phyloP scores from a whole-genome alignment of 2,329 filamentous ascomycete genomes.

The Beauveria medogensis region DNA sequence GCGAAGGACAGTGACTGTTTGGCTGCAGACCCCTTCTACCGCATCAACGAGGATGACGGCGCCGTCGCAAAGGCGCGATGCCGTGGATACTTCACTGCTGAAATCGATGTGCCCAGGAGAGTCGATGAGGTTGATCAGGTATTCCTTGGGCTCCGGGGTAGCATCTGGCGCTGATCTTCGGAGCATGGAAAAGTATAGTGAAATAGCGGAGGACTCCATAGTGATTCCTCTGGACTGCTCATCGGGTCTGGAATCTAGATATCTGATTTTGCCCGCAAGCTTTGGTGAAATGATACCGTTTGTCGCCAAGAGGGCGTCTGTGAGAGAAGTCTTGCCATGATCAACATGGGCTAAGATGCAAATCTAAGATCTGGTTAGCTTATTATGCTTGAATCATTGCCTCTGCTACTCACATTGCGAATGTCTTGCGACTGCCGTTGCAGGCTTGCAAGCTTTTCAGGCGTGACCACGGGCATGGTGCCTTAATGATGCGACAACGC shows the following conservation, averaged over 20 bases:
- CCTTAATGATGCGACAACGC: neutral
- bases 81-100: conserved; percentile 94
- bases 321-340: conserved; percentile 96
- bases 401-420: conserved; percentile 65
- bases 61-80: conserved; percentile 87
- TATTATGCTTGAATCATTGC: conserved; percentile 10
- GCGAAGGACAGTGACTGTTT: conserved; percentile 91
- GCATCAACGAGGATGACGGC: conserved; percentile 92
- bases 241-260: conserved; percentile 91
- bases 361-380: conserved; percentile 48
- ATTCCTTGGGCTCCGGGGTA: conserved; percentile 69
- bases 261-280: conserved; percentile 93
- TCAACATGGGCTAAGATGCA: conserved; percentile 96
- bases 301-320: conserved; percentile 90
- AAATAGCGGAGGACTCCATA: conserved; percentile 99
- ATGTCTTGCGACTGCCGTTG: conserved; percentile 84
- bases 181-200: conserved; percentile 88
- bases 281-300: conserved; percentile 99
- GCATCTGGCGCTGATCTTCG: conserved; percentile 62
- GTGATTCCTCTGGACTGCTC: conserved; percentile 95
- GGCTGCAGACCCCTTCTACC: conserved; percentile 95
- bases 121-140: conserved; percentile 94
- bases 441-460: conserved; percentile 83
- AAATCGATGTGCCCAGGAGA: conserved; percentile 98
- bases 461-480: conserved; percentile 83